Evolutionary conservation across 768 basidiomycete species (phyloP).

Genomic region (Russula lepida): DNA sequence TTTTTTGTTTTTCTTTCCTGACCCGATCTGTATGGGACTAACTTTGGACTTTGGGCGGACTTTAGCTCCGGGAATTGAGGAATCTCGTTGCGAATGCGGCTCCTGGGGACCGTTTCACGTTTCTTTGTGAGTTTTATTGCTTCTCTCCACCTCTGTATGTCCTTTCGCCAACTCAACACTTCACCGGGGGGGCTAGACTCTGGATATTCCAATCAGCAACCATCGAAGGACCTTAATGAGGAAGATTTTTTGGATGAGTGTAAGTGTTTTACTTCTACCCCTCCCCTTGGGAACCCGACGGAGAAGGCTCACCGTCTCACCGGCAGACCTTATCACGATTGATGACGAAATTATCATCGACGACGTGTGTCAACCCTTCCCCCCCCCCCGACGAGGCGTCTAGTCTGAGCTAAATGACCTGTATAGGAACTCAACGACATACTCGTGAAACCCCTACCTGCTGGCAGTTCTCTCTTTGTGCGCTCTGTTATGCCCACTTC

Average conservation of each 20-base stretch:
- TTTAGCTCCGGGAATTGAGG: slow-evolving; percentile 16
- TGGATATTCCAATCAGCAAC: slow-evolving; percentile 15
- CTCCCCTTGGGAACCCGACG: background rate
- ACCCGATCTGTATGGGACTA: background rate
- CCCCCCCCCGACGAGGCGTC: background rate
- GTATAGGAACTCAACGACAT: slow-evolving; percentile 20
- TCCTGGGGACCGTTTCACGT: slow-evolving; percentile 23
- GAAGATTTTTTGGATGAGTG: slow-evolving; percentile 16
- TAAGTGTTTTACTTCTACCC: background rate
- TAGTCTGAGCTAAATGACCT: background rate
- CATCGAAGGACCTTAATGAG: slow-evolving; percentile 9
- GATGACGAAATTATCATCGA: slow-evolving; percentile 21
- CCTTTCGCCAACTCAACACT: background rate
- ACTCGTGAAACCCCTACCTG: slow-evolving; percentile 21
- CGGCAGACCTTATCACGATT: slow-evolving; percentile 14
- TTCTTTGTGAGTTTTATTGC: slow-evolving; percentile 22
- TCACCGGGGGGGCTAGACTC: background rate
- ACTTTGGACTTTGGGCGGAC: background rate
- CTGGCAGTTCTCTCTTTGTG: slow-evolving; percentile 19
- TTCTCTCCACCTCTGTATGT: background rate
- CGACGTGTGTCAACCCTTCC: slow-evolving; percentile 21
- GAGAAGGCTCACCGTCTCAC: background rate
- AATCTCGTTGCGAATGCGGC: slow-evolving; percentile 19
- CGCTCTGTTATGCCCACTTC: background rate
- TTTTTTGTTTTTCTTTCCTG: background rate